Evolutionary conservation across 2,329 filamentous ascomycete species (phyloP).

Genomic region (Massarina eburnea): DNA sequence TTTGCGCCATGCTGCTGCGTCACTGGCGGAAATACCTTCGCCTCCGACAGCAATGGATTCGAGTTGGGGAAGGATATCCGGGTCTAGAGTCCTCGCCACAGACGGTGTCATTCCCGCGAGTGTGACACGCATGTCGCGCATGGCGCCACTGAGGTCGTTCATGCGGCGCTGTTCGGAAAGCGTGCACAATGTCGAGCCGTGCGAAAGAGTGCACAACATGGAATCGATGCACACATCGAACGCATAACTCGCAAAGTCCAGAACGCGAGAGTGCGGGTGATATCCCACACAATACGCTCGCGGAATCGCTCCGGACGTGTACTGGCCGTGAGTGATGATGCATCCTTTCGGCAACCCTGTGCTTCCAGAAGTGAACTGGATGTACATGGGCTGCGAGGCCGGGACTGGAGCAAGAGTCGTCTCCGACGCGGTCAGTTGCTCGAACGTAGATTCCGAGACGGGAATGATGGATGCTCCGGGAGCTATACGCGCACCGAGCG

Average conservation of each 20-base stretch:
- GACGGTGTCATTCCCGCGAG: conserved; percentile 42
- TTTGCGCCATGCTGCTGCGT: conserved; percentile 48
- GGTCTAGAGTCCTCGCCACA: conserved; percentile 39
- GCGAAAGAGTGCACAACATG: conserved; percentile 37
- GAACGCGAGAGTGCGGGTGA: conserved; percentile 32
- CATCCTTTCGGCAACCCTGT: conserved; percentile 41
- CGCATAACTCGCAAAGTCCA: conserved; percentile 43
- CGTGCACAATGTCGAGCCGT: conserved; percentile 39
- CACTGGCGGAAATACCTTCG: conserved; percentile 36
- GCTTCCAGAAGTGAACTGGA: conserved; percentile 41
- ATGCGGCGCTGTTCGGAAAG: conserved; percentile 50
- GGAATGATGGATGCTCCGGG: conserved; percentile 36
- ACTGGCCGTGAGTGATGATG: conserved; percentile 38
- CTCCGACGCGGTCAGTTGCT: conserved; percentile 32
- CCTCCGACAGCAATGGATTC: conserved; percentile 48
- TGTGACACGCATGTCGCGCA: conserved; percentile 38
- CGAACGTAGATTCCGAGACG: conserved; percentile 35
- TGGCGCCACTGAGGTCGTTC: conserved; percentile 49
- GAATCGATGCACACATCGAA: conserved; percentile 42
- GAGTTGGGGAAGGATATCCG: conserved; percentile 44
- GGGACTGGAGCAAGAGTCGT: conserved; percentile 28
- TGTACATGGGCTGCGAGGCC: conserved; percentile 31
- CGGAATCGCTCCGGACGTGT: conserved; percentile 39
- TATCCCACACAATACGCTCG: conserved; percentile 38
- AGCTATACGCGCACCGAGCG: conserved; percentile 30